phyloP scores from a whole-genome alignment of 139 green algal genomes.

The Zygnema cylindricum region DNA sequence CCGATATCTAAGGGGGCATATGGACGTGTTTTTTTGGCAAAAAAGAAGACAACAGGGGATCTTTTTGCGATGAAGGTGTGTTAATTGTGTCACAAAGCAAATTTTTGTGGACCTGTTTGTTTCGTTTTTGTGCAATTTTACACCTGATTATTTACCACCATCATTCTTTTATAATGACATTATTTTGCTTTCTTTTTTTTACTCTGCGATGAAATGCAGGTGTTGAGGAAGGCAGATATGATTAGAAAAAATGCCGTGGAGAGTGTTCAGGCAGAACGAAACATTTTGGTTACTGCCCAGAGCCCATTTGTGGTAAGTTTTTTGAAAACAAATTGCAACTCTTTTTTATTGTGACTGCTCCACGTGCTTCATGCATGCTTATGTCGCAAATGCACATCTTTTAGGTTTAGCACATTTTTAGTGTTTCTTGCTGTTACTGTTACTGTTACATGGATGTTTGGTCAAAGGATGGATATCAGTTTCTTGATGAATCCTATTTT shows the following conservation, averaged over 20 bases:
- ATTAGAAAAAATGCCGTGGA: conserved; percentile 96
- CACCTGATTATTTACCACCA: not conserved
- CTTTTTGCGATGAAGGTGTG: conserved; percentile 81
- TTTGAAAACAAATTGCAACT: too few relatives aligned
- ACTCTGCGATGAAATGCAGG: conserved; percentile 65
- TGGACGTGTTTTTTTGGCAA: conserved; percentile 90
- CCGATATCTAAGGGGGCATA: conserved; percentile 90
- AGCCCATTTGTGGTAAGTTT: conserved; percentile 67
- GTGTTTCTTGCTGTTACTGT: too few relatives aligned
- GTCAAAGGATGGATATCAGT: too few relatives aligned
- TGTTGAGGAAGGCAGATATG: conserved; percentile 92
- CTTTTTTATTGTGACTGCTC: too few relatives aligned
- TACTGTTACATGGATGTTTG: too few relatives aligned
- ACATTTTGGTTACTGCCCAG: conserved; percentile 80
- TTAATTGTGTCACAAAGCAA: too few relatives aligned
- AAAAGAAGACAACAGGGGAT: conserved; percentile 82
- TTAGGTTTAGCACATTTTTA: too few relatives aligned
- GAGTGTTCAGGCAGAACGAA: conserved; percentile 87
- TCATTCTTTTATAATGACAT: too few relatives aligned
- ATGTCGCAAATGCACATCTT: too few relatives aligned
- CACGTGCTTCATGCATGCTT: too few relatives aligned
- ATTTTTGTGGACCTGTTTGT: too few relatives aligned
- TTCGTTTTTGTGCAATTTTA: not conserved
- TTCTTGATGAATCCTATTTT: too few relatives aligned
- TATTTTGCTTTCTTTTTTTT: not conserved